These are phyloP conservation scores for Microcera coccophila DNA, from an alignment of 2,329 filamentous ascomycete genomes.

Conservation along the genomic window DNA sequence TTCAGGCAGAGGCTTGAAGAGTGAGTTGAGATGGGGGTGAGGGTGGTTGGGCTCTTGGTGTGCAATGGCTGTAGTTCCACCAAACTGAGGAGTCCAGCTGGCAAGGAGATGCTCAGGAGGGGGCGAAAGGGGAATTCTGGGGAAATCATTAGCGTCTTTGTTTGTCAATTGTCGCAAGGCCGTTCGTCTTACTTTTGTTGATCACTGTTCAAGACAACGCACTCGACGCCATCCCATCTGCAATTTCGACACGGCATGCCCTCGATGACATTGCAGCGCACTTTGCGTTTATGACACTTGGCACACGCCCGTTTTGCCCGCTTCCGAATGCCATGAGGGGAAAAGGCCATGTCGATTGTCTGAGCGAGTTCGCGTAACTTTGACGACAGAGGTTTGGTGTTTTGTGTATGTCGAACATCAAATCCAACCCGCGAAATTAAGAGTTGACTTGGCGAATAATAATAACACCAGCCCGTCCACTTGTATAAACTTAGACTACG, in stretches of 20 bases:
- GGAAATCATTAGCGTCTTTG: neutral
- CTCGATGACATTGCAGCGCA: conserved; percentile 88
- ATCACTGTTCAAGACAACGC: neutral
- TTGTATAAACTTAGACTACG: too few species aligned
- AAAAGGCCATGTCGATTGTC: too few species aligned
- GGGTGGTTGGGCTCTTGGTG: conserved; percentile 36
- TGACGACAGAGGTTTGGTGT: too few species aligned
- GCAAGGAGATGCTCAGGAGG: neutral
- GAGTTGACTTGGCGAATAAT: too few species aligned
- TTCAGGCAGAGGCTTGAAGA: conserved; percentile 58
- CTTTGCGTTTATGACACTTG: conserved; percentile 84
- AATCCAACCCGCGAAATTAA: too few species aligned
- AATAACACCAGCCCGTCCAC: too few species aligned
- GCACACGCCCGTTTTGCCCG: too few species aligned
- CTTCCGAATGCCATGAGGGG: too few species aligned
- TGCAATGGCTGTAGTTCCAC: neutral
- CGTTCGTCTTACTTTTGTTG: neutral
- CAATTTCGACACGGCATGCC: conserved; percentile 83
- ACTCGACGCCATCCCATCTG: conserved; percentile 52
- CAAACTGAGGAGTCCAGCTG: neutral
- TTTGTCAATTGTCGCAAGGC: neutral
- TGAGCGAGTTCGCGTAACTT: too few species aligned
- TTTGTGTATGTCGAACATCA: too few species aligned
- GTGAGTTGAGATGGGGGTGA: conserved; percentile 6
- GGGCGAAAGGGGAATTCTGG: neutral